A percentile compares a stretch with the other conserved stretches of the same genome.
Conservation (phyloP, 164 flowering plant species). For the Chimonanthus praecox region DNA sequence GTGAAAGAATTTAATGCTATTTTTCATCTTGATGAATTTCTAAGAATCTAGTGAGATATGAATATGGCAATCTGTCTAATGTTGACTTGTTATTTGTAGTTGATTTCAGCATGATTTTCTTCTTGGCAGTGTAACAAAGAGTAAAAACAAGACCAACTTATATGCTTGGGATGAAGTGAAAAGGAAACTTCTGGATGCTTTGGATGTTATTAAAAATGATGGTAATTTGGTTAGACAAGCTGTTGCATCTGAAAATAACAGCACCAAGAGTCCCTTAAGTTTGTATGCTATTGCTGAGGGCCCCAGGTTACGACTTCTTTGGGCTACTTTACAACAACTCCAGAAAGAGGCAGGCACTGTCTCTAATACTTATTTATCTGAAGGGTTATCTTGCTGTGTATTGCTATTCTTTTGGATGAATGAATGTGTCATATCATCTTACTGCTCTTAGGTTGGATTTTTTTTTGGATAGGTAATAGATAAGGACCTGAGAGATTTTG, state of each 20-base stretch:
- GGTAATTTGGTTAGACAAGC: constrained; percentile 25
- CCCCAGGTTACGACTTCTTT: constrained; percentile 72
- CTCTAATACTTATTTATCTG: constrained; percentile 11
- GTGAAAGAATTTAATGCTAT: constrained; percentile 4
- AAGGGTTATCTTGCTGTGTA: not conserved
- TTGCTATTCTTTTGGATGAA: constrained; percentile 1
- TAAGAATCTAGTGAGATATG: not conserved
- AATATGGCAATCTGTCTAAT: constrained; percentile 1
- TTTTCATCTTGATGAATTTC: not conserved
- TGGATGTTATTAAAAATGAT: constrained; percentile 39
- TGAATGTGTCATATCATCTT: not conserved
- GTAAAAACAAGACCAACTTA: constrained; percentile 28
- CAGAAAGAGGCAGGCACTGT: constrained; percentile 75
- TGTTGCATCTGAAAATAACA: constrained; percentile 28
- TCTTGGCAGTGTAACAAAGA: constrained; percentile 38
- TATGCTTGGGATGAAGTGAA: constrained; percentile 65
- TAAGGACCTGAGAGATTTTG: not conserved
- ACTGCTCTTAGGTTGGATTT: not conserved
- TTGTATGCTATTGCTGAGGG: constrained; percentile 68
- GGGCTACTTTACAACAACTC: constrained; percentile 62
- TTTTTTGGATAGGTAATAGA: not conserved
- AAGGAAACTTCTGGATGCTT: constrained; percentile 59
- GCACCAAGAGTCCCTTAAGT: constrained; percentile 45
- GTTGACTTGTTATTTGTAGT: constrained; percentile 6
- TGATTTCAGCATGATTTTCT: constrained; percentile 10